phyloP scores from a whole-genome alignment of 2,329 filamentous ascomycete genomes.

The Calonectria pauciramosa region DNA sequence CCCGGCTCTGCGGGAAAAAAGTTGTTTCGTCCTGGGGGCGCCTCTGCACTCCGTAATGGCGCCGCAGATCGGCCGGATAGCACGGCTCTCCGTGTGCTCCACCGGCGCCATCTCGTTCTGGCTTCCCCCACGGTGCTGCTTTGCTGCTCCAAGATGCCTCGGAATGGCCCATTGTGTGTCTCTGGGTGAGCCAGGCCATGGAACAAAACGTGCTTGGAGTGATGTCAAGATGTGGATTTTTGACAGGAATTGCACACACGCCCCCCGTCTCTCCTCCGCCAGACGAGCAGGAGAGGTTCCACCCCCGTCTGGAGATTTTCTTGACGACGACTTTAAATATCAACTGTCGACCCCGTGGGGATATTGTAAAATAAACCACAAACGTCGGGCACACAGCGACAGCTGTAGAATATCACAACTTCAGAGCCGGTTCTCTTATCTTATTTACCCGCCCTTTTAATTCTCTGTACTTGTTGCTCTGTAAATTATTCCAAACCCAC shows the following conservation, averaged over 20 bases:
- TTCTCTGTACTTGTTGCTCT: background rate
- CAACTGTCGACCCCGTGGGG: conserved; percentile 12
- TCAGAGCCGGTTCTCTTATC: background rate
- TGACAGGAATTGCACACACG: background rate
- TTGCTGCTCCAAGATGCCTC: background rate
- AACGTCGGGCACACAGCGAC: background rate
- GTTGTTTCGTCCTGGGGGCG: background rate
- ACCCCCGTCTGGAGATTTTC: background rate
- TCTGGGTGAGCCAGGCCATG: conserved; percentile 24
- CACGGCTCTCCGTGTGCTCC: conserved; percentile 17
- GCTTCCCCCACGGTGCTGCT: background rate
- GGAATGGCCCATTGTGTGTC: conserved; percentile 25
- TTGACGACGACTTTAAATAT: conserved; percentile 28
- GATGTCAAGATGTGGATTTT: conserved; percentile 40
- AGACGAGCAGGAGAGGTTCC: background rate
- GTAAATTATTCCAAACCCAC: background rate
- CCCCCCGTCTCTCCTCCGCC: background rate
- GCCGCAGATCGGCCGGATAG: conserved; percentile 33
- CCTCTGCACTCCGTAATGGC: conserved; percentile 23
- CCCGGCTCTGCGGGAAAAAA: background rate
- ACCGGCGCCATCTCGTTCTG: background rate
- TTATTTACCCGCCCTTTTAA: background rate
- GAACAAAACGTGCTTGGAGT: conserved; percentile 19
- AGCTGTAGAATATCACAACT: background rate
- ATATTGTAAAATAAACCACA: background rate